A percentile compares a stretch with the other conserved stretches of the same genome.
These are phyloP conservation scores for Hibiscus trionum DNA, from an alignment of 345 rosid species.

Conservation along the genomic window DNA sequence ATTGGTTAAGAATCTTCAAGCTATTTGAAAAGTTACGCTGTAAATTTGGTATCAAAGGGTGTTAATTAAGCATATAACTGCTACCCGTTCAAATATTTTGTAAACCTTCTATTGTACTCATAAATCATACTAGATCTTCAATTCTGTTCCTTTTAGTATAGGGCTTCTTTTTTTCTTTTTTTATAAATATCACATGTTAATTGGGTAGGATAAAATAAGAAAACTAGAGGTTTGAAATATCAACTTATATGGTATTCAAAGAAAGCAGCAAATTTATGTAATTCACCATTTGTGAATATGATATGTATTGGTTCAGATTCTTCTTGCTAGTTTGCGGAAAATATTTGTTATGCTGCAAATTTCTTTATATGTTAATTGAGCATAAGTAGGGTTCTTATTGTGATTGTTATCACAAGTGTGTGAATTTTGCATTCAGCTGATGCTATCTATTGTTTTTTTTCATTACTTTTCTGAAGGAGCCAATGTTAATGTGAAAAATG, in stretches of 20 bases:
- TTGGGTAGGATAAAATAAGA: not conserved
- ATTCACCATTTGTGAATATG: not conserved
- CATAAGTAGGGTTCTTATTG: not conserved
- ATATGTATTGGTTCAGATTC: not conserved
- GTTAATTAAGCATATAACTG: not conserved
- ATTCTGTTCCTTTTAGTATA: not conserved
- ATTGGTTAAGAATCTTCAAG: not conserved
- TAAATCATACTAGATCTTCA: not conserved
- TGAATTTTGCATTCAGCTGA: not conserved
- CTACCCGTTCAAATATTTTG: too few relatives aligned
- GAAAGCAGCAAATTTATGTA: not conserved
- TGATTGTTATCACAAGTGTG: not conserved
- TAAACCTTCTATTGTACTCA: not conserved
- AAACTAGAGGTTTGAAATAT: not conserved
- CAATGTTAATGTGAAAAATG: conserved; percentile 64
- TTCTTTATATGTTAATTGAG: not conserved
- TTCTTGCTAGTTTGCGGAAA: not conserved
- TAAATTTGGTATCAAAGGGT: not conserved
- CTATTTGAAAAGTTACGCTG: not conserved
- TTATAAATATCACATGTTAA: not conserved
- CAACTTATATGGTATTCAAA: not conserved
- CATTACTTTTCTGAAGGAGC: conserved; percentile 40
- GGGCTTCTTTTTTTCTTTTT: not conserved
- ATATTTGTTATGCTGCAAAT: not conserved
- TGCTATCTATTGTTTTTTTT: not conserved